Conservation (phyloP, 2,329 filamentous ascomycete species). For the Seiridium cupressi region DNA sequence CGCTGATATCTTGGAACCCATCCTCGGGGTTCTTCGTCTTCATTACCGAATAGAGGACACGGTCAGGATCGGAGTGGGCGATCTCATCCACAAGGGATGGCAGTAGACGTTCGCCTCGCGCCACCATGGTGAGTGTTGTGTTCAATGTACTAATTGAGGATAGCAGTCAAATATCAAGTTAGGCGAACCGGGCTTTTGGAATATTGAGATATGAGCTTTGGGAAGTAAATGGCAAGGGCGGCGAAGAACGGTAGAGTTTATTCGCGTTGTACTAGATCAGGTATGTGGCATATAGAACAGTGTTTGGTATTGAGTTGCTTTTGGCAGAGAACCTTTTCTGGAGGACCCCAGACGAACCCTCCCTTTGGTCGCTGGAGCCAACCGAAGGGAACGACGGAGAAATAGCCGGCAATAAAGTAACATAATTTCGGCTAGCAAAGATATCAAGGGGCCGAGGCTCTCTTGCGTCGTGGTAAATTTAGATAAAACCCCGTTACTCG, state of each 20-base stretch:
- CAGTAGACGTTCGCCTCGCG: neutral
- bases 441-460: neutral
- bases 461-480: neutral
- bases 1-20: conserved; percentile 20
- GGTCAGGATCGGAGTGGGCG: conserved; percentile 16
- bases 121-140: neutral
- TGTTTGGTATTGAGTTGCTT: neutral
- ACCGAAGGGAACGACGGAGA: neutral
- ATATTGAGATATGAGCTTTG: too few species aligned
- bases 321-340: too few species aligned
- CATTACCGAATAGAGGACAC: conserved; percentile 19
- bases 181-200: too few species aligned
- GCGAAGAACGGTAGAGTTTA: neutral
- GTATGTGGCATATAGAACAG: neutral
- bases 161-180: too few species aligned
- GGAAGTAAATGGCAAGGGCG: neutral
- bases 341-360: too few species aligned
- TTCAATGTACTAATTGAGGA: neutral
- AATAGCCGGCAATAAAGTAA: neutral
- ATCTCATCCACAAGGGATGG: conserved; percentile 17
- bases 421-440: neutral
- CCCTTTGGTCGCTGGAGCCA: too few species aligned
- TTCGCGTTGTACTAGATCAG: neutral
- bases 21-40: conserved; percentile 17
- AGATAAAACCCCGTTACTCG: neutral